Evolutionary conservation across 306 rosid species (phyloP).

Genomic region (Lathyrus sativus): DNA sequence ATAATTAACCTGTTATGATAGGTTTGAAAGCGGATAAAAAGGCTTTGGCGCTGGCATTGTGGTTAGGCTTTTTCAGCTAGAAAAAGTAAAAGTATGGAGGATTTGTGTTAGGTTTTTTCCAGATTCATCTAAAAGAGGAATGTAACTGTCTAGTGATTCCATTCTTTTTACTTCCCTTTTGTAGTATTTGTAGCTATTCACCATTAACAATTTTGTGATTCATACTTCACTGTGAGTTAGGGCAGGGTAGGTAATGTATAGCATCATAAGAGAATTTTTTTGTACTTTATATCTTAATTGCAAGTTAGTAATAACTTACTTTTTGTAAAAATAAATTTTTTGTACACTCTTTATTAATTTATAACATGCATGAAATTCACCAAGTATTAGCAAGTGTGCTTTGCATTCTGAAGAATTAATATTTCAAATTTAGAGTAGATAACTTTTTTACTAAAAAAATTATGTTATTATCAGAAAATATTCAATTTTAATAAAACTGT

Average conservation of each 20-base stretch:
- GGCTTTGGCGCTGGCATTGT: constrained; percentile 24
- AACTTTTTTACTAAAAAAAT: too few relatives aligned
- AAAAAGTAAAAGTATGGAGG: constrained; percentile 28
- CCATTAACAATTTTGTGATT: constrained; percentile 23
- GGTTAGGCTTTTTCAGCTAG: constrained; percentile 17
- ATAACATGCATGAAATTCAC: not conserved
- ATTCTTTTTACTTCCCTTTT: constrained; percentile 36
- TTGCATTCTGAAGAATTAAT: not conserved
- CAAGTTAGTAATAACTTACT: not conserved
- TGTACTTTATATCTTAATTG: not conserved
- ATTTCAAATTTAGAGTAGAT: not conserved
- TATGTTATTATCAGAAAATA: too few relatives aligned
- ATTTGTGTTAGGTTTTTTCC: constrained; percentile 28
- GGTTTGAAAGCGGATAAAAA: not conserved
- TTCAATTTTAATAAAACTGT: too few relatives aligned
- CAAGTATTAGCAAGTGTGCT: not conserved
- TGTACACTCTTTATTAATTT: not conserved
- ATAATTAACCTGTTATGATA: not conserved
- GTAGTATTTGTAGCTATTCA: constrained; percentile 1
- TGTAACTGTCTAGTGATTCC: constrained; percentile 30
- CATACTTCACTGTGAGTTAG: not conserved
- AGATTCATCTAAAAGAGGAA: constrained; percentile 28
- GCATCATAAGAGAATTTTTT: not conserved
- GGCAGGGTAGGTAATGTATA: not conserved
- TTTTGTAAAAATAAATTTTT: not conserved